phyloP scores from a whole-genome alignment of 306 rosid genomes.

The Rubus parviflorus region DNA sequence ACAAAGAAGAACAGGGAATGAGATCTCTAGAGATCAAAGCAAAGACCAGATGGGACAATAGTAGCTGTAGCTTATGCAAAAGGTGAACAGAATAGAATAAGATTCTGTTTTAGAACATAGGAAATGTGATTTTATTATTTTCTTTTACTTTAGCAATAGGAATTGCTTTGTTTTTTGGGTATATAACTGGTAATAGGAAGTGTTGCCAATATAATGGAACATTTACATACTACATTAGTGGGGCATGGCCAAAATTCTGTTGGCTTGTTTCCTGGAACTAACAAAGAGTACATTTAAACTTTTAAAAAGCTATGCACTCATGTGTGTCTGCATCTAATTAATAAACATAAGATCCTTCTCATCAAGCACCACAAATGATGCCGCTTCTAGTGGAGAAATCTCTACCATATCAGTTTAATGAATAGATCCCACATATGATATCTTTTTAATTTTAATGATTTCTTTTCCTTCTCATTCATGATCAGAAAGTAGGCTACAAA shows the following conservation, averaged over 20 bases:
- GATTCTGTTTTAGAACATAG: slow-evolving; percentile 26
- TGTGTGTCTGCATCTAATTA: slow-evolving; percentile 8
- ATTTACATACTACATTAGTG: background rate
- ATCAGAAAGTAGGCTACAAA: background rate
- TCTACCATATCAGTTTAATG: background rate
- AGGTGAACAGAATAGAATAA: slow-evolving; percentile 23
- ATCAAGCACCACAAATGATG: slow-evolving; percentile 7
- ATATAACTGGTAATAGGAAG: slow-evolving; percentile 10
- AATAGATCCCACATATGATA: background rate
- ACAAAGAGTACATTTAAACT: slow-evolving; percentile 1
- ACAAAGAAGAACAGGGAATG: slow-evolving; percentile 6
- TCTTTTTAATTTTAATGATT: background rate
- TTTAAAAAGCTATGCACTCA: slow-evolving; percentile 19
- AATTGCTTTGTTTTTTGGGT: background rate
- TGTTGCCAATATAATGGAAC: slow-evolving; percentile 12
- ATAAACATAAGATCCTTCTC: slow-evolving; percentile 10
- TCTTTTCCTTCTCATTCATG: background rate
- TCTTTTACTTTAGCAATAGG: background rate
- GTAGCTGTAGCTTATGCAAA: slow-evolving; percentile 15
- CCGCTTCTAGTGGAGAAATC: slow-evolving; percentile 1
- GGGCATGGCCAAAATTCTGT: background rate
- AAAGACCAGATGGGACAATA: slow-evolving; percentile 19
- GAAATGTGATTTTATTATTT: slow-evolving; percentile 8
- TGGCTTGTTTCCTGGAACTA: slow-evolving; percentile 13
- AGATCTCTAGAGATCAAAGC: slow-evolving; percentile 34